phyloP scores from a whole-genome alignment of 2,329 filamentous ascomycete genomes.

The Chalaropsis thielavioides region DNA sequence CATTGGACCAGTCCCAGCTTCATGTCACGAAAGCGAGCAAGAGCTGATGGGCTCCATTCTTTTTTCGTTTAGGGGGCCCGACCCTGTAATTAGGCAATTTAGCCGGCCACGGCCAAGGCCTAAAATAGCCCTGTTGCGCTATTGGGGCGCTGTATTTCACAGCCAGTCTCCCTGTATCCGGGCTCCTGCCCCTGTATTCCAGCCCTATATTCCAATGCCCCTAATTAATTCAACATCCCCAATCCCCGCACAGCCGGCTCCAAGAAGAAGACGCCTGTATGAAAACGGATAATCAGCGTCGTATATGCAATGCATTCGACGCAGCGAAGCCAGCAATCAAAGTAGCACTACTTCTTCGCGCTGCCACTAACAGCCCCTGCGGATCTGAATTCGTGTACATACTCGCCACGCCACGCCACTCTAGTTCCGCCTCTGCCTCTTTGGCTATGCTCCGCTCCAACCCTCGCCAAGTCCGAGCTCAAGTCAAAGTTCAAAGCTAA shows the following conservation, averaged over 20 bases:
- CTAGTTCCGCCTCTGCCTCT: neutral
- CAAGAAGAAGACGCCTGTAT: neutral
- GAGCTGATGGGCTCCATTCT: neutral
- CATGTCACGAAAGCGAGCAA: neutral
- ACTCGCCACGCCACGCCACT: neutral
- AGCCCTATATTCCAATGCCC: neutral
- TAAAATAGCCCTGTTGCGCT: neutral
- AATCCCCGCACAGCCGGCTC: neutral
- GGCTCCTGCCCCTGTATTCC: neutral
- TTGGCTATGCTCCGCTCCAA: neutral
- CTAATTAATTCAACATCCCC: neutral
- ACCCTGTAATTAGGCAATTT: neutral
- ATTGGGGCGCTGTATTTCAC: neutral
- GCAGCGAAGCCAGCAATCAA: neutral
- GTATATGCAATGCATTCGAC: neutral
- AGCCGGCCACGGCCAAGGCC: neutral
- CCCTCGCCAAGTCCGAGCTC: neutral
- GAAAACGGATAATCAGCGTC: neutral
- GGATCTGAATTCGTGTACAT: neutral
- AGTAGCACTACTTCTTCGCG: neutral
- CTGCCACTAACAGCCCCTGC: neutral
- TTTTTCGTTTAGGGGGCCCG: neutral
- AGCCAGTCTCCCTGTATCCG: neutral
- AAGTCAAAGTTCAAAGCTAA: conserved; percentile 1
- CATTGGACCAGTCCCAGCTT: neutral